These are phyloP conservation scores for Chenopodium berlandieri DNA, from an alignment of 148 eudicot genomes.

Conservation along the genomic window DNA sequence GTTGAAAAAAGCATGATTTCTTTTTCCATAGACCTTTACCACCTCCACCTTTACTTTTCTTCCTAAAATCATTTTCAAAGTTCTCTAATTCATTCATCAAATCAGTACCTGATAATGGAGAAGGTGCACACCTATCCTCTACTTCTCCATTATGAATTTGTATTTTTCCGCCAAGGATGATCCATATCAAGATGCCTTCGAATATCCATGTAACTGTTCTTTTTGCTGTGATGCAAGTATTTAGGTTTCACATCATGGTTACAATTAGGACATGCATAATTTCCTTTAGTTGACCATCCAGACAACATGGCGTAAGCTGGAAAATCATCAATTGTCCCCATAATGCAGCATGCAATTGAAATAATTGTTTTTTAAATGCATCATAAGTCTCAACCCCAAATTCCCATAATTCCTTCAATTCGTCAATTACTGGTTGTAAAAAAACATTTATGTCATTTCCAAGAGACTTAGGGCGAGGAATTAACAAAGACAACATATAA, in stretches of 20 bases:
- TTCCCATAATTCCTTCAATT: no score
- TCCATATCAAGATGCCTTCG: background rate
- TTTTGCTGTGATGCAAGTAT: background rate
- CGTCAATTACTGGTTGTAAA: no score
- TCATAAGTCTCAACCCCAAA: no score
- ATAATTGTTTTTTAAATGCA: background rate
- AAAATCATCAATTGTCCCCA: slow-evolving; percentile 12
- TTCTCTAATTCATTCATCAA: no score
- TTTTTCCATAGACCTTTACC: no score
- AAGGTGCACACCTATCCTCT: background rate
- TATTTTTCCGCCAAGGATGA: background rate
- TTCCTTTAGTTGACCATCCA: background rate
- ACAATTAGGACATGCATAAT: slow-evolving; percentile 1
- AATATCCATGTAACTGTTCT: slow-evolving; percentile 2
- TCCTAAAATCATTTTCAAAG: no score
- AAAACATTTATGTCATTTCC: no score
- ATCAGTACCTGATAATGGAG: background rate
- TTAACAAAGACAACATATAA: background rate
- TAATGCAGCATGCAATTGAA: background rate
- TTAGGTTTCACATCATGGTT: background rate
- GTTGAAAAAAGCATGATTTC: no score
- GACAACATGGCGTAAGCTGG: background rate
- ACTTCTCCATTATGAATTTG: background rate
- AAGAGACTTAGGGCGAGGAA: background rate
- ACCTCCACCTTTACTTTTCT: no score